Base-by-base conservation (phyloP, 192 early-diverging fungal species). In the Ramicandelaber brevisporus region DNA sequence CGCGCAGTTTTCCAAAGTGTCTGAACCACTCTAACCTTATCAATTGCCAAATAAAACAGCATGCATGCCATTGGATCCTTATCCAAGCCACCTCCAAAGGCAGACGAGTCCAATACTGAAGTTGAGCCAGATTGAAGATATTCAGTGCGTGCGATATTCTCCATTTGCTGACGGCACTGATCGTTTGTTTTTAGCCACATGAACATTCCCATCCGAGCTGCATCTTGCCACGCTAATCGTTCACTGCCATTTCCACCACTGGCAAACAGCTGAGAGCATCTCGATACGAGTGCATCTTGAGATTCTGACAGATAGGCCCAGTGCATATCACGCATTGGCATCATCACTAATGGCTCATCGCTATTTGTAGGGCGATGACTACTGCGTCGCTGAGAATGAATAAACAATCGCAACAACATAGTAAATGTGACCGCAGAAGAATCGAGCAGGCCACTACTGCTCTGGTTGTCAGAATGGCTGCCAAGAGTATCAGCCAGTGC, bases 1-100 rank as follows among this genome's bases (percentile, higher is more conserved):
- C 57, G 57, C 2, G 84, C 74, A 0, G 77, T 65, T 28, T 76
- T 72, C 89, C 93, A 99, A 22, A 99, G 44, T 0, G 79, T 81
- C 14, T 71, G 65, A 14, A 99, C 33, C 21, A 99, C 59, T 25
- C 78, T 87, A 50, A 82, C 84, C 50, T 88, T 92, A 29, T 56
- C 55, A 17, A 99, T 45, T 2, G 81, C 84, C 19, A 96, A 42
- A 40, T 88, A 99, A 31, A 81, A 92, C 29, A 99, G 47, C 0
- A 78, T 59, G 31, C 80, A 84, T 26, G 63, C 71, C 6, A 75
- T 61, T 1, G 89, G 87, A 44, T 99, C 73, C 31, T 73, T 70
- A 14, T 78, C 74, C 17, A 70, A n/a, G n/a, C 63, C 31, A 68
- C 65, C 10, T 43, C 41, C 32, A 59, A n/a, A n/a, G n/a, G n/a